Evolutionary conservation across 2,329 filamentous ascomycete genomes (phyloP), one percentile per base, ranked within the genome.

Genomic region (Sordariomycetes sp.): DNA sequence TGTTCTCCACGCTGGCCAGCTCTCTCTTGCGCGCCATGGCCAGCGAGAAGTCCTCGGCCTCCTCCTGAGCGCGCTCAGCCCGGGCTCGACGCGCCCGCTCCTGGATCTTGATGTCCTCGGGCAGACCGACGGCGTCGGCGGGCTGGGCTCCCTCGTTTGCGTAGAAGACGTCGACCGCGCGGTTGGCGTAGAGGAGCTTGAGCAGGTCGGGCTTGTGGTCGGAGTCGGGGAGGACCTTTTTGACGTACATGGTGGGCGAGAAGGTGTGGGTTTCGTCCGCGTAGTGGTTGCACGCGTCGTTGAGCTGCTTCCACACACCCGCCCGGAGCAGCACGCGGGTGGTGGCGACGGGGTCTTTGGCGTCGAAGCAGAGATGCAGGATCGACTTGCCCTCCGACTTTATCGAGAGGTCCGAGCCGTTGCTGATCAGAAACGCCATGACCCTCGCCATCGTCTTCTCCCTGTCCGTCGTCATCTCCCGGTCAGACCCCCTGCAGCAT

Each of bases 231-330:
- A 74, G 43, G 2, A 73, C 49, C 28, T 65, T 68, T 23, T 51
- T 45, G 15, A 78, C 63, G 47, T 82, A 82, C 58, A 75, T 78
- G 4, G 77, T 74, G 0, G 78, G 71, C 0, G 78, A 82, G 51
- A 79, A 82, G 2, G 68, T 73, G 43, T 66, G 65, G 5, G 58
- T 62, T 17, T 67, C 66, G 27, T 69, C 59, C 2, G 54, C 68
- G 51, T 66, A 75, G 39, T 66, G 57, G 42, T 78, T 75, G 45
- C 66, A 73, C 0, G 70, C 58, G 39, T 73, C 68, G 54, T 82
- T 82, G 45, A 82, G 57, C 21, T 70, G 58, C 46, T 76, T 75
- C 75, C 77, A 82, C 56, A 81, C 66, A 28, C 71, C 75, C 1
- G 70, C 72, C 44, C 77, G 76, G 7, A 83, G 59, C 2, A 82